phyloP scores from a whole-genome alignment of 2,329 filamentous ascomycete species.

The Aspergillus sp. region DNA sequence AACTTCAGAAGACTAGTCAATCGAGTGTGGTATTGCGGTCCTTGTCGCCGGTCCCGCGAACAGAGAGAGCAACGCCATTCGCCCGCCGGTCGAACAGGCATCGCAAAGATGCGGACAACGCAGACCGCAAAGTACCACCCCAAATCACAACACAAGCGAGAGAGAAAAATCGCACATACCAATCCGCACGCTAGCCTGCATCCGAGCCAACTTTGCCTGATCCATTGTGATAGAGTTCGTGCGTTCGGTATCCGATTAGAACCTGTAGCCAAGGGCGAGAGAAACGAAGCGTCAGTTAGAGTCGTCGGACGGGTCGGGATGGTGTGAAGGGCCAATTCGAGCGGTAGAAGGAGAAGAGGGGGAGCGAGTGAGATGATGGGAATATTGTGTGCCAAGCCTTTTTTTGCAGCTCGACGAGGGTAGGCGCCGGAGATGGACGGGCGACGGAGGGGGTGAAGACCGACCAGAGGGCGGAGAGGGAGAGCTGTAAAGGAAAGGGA shows the following conservation, averaged over 20 bases:
- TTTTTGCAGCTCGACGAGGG: neutral
- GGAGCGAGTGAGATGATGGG: neutral
- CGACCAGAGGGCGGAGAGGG: neutral
- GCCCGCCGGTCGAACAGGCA: neutral
- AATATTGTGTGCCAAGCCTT: constrained; percentile 13
- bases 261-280: constrained; percentile 9
- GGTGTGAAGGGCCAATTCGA: constrained; percentile 6
- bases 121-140: neutral
- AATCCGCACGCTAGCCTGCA: constrained; percentile 66
- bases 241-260: constrained; percentile 18
- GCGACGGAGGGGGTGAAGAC: neutral
- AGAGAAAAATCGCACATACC: constrained; percentile 54
- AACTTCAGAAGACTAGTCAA: neutral
- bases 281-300: constrained; percentile 13
- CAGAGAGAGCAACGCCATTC: too few species aligned
- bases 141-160: constrained; percentile 9
- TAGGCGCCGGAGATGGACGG: neutral
- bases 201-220: constrained; percentile 64
- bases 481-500: neutral
- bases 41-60: too few species aligned
- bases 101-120: neutral
- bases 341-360: constrained; percentile 5
- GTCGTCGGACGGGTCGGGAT: constrained; percentile 6
- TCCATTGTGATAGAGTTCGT: constrained; percentile 53
- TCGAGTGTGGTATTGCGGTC: too few species aligned